These are phyloP conservation scores for Leccinum sublutescens DNA, from an alignment of 768 basidiomycete species.

Conservation along the genomic window DNA sequence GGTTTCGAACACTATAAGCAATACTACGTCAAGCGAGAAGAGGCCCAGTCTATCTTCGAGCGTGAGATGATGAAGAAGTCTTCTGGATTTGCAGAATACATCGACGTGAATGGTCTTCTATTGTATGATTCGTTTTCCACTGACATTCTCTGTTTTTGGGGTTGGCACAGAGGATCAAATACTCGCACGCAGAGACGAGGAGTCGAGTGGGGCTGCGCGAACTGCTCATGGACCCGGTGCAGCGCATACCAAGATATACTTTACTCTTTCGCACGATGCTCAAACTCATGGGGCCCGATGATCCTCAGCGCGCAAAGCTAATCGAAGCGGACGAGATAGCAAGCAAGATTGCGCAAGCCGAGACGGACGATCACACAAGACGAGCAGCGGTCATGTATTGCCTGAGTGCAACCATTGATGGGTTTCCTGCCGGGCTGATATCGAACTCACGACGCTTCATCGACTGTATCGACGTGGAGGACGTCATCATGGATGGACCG, in stretches of 20 bases:
- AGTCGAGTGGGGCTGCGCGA: constrained; percentile 89
- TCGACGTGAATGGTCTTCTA: constrained; percentile 66
- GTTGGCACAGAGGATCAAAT: constrained; percentile 72
- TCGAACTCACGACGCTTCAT: constrained; percentile 85
- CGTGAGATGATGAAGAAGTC: constrained; percentile 76
- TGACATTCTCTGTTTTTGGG: neutral
- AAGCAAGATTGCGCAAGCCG: constrained; percentile 86
- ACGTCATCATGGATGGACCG: constrained; percentile 53
- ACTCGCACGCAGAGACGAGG: constrained; percentile 66
- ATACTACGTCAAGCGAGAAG: constrained; percentile 91
- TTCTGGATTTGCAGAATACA: constrained; percentile 79
- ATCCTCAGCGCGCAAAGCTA: constrained; percentile 76
- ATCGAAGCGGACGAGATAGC: constrained; percentile 85
- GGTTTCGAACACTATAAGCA: constrained; percentile 92
- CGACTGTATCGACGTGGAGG: constrained; percentile 93
- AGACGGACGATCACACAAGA: constrained; percentile 89
- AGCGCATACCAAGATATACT: constrained; percentile 93
- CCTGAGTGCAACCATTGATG: constrained; percentile 80
- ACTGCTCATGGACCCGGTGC: constrained; percentile 94
- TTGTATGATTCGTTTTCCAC: constrained; percentile 11
- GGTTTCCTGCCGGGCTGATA: constrained; percentile 88
- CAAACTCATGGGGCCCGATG: constrained; percentile 78
- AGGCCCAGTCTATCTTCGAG: constrained; percentile 86
- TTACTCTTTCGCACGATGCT: constrained; percentile 91
- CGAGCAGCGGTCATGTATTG: constrained; percentile 87